Evolutionary conservation across 768 basidiomycete genomes (phyloP).

Genomic region (Lanmaoa pseudosensibilis): DNA sequence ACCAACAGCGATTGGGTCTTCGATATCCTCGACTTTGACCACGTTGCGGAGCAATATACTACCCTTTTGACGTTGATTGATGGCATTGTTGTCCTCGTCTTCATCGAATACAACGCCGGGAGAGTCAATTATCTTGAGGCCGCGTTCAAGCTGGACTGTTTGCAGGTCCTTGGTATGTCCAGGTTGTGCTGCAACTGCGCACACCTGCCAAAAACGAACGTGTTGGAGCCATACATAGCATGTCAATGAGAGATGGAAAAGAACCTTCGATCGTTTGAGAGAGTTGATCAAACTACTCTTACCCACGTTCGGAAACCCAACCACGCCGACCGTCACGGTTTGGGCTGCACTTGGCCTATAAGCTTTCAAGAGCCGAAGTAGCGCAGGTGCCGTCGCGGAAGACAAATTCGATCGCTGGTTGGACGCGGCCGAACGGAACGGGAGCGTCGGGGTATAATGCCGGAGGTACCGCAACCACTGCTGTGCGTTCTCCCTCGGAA

Average conservation of each 20-base stretch:
- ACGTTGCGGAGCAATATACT: conserved; percentile 84
- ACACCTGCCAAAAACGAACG: conserved; percentile 51
- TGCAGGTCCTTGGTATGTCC: conserved; percentile 94
- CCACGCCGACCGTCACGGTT: conserved; percentile 83
- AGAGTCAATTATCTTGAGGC: conserved; percentile 89
- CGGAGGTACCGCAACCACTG: conserved; percentile 90
- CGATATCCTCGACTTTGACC: conserved; percentile 85
- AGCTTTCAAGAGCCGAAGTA: conserved; percentile 81
- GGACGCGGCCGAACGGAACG: conserved; percentile 80
- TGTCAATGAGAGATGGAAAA: conserved; percentile 7
- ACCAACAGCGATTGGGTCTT: conserved; percentile 90
- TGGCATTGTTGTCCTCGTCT: conserved; percentile 51
- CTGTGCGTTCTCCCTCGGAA: conserved; percentile 85
- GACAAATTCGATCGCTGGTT: conserved; percentile 82
- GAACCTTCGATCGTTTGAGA: conserved; percentile 77
- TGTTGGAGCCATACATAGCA: background rate
- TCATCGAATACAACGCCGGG: conserved; percentile 98
- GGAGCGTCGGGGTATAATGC: conserved; percentile 88
- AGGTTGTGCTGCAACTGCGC: conserved; percentile 90
- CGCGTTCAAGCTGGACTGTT: conserved; percentile 88
- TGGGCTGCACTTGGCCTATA: conserved; percentile 67
- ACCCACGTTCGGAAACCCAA: conserved; percentile 97
- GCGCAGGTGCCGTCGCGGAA: conserved; percentile 68
- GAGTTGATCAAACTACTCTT: conserved; percentile 95
- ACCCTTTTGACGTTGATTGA: conserved; percentile 45